Base-by-base conservation (phyloP, 192 early-diverging fungal species). In the Backusella macrospora region DNA sequence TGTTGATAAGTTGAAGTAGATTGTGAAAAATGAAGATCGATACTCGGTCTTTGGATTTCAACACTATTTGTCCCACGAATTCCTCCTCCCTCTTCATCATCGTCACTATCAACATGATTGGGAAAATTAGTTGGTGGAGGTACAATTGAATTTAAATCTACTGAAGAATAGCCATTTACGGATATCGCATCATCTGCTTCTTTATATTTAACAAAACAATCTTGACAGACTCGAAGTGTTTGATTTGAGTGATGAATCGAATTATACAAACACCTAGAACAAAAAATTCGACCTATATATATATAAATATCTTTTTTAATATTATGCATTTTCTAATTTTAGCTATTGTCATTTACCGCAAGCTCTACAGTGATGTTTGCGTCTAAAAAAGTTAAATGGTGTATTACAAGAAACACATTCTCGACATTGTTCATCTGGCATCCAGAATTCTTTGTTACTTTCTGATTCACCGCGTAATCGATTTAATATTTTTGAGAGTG, bases 341-440 rank as follows among this genome's bases (percentile, higher is more conserved):
- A 21, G 4, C 37, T 1, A 16, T 62, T 18, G 18, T 62, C 6
- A 76, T 76, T 64, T 78, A 88, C 92, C 93, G 85, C 93, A 95
- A 45, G 92, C 89, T 18, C 93, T 84, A 72, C 93, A 95, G 67
- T 95, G 93, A 75, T 95, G 93, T 48, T 86, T 90, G 38, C 93
- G 79, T 45, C 92, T 80, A 64, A 92, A 89, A 1, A 90, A 81
- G 49, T 86, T 88, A 72, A 95, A 95, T 5, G 83, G 82, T 6
- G 77, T 77, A 73, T 89, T 88, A 78, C 93, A 95, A 5, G 90
- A 87, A 78, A 87, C 93, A 74, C 93, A 95, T 74, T 92, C 91
- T 72, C 90, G 90, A 68, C 87, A 90, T 70, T 86, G 88, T 70
- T 95, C 93, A 71, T 95, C 93, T 0, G 87, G 84, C 92, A 94